These are phyloP conservation scores for Pichia inconspicua DNA, from an alignment of 1,139 yeast genomes.

Conservation along the genomic window DNA sequence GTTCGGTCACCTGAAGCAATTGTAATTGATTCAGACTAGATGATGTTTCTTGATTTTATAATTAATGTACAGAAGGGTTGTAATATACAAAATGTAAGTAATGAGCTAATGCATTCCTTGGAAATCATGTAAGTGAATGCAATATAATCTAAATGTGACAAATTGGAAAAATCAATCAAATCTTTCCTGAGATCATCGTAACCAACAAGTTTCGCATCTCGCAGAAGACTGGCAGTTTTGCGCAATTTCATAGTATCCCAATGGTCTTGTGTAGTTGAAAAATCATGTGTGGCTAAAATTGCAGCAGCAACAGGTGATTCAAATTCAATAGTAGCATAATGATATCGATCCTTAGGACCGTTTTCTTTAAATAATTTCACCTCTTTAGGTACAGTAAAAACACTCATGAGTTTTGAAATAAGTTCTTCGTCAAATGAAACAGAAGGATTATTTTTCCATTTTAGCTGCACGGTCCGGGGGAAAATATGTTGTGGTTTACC, in stretches of 20 bases:
- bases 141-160: constrained; percentile 7
- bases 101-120: constrained; percentile 1
- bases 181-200: neutral
- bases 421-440: constrained; percentile 31
- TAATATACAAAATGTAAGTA: constrained; percentile 1
- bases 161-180: neutral
- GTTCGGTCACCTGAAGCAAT: constrained; percentile 67
- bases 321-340: constrained; percentile 34
- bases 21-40: constrained; percentile 53
- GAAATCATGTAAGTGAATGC: constrained; percentile 1
- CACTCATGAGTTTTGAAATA: constrained; percentile 35
- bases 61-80: neutral
- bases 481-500: constrained; percentile 9
- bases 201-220: constrained; percentile 16
- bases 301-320: constrained; percentile 25
- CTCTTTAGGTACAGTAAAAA: constrained; percentile 36
- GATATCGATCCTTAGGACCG: constrained; percentile 29
- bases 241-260: constrained; percentile 44
- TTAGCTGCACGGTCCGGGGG: constrained; percentile 22
- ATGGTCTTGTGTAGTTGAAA: constrained; percentile 32
- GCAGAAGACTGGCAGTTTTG: constrained; percentile 37
- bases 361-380: constrained; percentile 17
- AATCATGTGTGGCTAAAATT: constrained; percentile 37
- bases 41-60: neutral
- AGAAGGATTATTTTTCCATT: constrained; percentile 40